A percentile compares a stretch with the other conserved stretches of the same genome.
Conservation (phyloP, 805 yeast genomes). For the Jamesozyma piceae region DNA sequence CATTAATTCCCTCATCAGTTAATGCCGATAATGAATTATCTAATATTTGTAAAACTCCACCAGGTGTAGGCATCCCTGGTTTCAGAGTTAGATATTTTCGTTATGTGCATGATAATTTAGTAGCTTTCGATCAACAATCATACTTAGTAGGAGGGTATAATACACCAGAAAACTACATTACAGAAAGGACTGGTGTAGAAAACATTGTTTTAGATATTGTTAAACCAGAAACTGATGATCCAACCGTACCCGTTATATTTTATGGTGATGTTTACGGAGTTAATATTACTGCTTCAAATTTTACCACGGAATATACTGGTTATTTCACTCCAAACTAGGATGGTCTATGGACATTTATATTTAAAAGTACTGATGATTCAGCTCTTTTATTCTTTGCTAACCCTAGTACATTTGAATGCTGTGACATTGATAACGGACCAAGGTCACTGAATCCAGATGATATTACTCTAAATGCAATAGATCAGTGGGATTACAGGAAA, state of each 20-base stretch:
- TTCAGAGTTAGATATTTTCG: neutral
- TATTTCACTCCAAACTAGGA: constrained; percentile 22
- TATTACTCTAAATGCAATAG: neutral
- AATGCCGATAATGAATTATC: neutral
- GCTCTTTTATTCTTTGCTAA: constrained; percentile 19
- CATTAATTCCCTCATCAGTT: neutral
- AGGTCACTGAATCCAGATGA: neutral
- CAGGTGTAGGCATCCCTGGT: neutral
- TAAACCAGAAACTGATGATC: neutral
- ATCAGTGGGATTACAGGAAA: neutral
- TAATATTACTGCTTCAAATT: constrained; percentile 7
- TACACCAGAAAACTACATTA: neutral
- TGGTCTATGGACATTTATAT: constrained; percentile 25
- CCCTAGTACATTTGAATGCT: constrained; percentile 22
- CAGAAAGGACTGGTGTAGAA: neutral
- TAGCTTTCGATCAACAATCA: neutral
- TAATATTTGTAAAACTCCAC: neutral
- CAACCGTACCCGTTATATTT: too few species aligned
- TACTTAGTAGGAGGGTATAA: neutral
- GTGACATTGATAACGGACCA: neutral
- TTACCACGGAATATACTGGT: constrained; percentile 24
- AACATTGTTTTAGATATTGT: neutral
- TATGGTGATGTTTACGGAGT: neutral
- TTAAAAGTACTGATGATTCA: constrained; percentile 27
- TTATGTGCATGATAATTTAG: neutral